Evolutionary conservation across 2,329 filamentous ascomycete genomes (phyloP).

Genomic region (Scedosporium boydii): DNA sequence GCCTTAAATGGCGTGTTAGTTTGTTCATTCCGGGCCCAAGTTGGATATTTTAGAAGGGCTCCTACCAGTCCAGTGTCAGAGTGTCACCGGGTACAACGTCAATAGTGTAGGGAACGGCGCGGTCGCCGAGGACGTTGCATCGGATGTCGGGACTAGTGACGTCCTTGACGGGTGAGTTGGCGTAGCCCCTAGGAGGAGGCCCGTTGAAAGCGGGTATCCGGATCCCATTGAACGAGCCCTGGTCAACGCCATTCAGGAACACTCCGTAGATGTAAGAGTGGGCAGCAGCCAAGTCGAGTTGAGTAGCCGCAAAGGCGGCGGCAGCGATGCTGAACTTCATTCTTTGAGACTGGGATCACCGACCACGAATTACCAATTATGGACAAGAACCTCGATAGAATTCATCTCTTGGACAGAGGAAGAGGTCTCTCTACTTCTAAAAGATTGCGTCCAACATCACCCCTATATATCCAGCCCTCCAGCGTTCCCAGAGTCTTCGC

Average conservation of each 20-base stretch:
- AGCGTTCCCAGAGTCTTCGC: not conserved
- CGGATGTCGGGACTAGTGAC: constrained; percentile 31
- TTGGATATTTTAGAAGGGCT: too few species aligned
- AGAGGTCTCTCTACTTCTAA: too few species aligned
- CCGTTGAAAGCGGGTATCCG: constrained; percentile 31
- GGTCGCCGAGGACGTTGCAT: constrained; percentile 32
- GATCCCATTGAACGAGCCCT: constrained; percentile 38
- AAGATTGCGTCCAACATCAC: not conserved
- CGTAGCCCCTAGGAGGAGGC: constrained; percentile 23
- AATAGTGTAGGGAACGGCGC: constrained; percentile 23
- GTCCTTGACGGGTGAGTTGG: constrained; percentile 41
- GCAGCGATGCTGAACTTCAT: constrained; percentile 4
- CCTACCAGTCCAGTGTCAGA: constrained; percentile 24
- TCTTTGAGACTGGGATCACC: not conserved
- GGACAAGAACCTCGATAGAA: not conserved
- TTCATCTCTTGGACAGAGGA: too few species aligned
- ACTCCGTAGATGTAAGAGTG: constrained; percentile 16
- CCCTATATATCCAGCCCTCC: not conserved
- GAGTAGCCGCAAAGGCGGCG: constrained; percentile 1
- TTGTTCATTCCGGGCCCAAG: not conserved
- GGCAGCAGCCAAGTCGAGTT: not conserved
- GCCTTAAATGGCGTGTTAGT: constrained; percentile 12
- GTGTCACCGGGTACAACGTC: constrained; percentile 22
- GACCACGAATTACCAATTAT: not conserved
- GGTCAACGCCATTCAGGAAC: constrained; percentile 36